Percentiles rank a stretch among this genome's conserved stretches.
Conservation (phyloP, 2,329 filamentous ascomycete species). For the Fusarium acutatum region DNA sequence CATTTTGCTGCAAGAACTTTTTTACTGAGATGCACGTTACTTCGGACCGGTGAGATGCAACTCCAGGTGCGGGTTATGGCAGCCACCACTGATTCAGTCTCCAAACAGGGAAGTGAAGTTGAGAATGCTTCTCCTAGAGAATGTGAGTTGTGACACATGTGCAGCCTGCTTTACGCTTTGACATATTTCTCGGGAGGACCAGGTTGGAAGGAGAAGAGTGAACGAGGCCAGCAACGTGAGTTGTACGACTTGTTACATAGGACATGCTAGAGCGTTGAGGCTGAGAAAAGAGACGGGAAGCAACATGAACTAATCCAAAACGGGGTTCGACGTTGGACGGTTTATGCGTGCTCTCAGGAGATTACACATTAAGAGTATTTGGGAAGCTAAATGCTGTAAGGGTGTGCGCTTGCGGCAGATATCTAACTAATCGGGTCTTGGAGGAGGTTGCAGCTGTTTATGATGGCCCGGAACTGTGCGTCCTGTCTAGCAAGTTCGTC, state of each 20-base stretch:
- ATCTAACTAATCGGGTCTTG: conserved; percentile 27
- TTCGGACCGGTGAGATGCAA: conserved; percentile 25
- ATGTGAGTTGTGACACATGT: conserved; percentile 20
- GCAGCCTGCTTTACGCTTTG: conserved; percentile 18
- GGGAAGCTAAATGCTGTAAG: not conserved
- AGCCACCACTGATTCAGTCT: not conserved
- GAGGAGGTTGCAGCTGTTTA: conserved; percentile 52
- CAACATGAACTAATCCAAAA: conserved; percentile 20
- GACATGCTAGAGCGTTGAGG: conserved; percentile 30
- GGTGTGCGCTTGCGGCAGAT: conserved; percentile 9
- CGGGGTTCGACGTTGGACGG: not conserved
- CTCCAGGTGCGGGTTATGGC: conserved; percentile 6
- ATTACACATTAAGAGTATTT: conserved; percentile 15
- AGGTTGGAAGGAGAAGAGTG: not conserved
- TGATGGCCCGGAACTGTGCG: conserved; percentile 55
- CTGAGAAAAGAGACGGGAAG: conserved; percentile 27
- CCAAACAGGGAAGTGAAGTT: not conserved
- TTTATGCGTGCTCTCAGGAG: conserved; percentile 13
- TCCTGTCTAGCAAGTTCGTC: conserved; percentile 49
- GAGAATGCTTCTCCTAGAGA: not conserved
- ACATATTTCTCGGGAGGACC: not conserved
- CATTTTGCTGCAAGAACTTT: conserved; percentile 10
- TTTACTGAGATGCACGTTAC: conserved; percentile 19
- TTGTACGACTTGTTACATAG: conserved; percentile 13
- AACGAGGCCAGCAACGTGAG: conserved; percentile 23